Base-by-base conservation (phyloP, 1,284 basidiomycete species). In the Anthracocystis panici-leucophaei region DNA sequence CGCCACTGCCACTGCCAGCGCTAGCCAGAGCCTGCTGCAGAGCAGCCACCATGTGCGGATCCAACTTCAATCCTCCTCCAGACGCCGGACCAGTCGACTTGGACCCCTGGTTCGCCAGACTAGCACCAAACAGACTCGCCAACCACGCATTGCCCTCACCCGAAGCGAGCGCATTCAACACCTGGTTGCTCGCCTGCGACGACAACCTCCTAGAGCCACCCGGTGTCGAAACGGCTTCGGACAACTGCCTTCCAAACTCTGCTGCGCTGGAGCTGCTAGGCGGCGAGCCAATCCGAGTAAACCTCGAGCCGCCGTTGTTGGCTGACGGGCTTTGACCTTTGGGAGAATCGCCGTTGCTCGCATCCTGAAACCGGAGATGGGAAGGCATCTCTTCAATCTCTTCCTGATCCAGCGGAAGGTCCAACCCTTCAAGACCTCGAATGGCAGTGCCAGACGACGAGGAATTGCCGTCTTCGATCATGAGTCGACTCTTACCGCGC, bases 121-220 rank as follows among this genome's bases (percentile, higher is more conserved):
- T 71, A n/a, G 65, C 67, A 16, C 76, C 75, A 44, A 80, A 82
- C 25, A 80, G 58, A 29, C 70, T 75, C 11, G 79, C 77, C 18
- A 82, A 56, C 78, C 75, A 79, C 11, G 74, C 70, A 29, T 70
- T 65, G n/a, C 78, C 79, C 57, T 80, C 77, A 10, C 78, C 80
- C 4, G 68, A 72, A 0, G 80, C 64, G 14, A 82, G 57, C 8
- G 81, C 81, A 38, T 77, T 78, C 23, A 82, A 50, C 41, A 82
- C 69, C 52, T 80, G 72, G 14, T 73, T 71, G 53, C 73, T 73
- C 12, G 81, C 77, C 45, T 82, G 76, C 6, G 70, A 68, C 1
- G 68, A 73, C 25, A 78, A 21, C 31, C 65, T 46, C 23, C 74
- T 61, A 4, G 67, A 75, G 1, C 78, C 76, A 25, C 78, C 78